Base-by-base conservation (phyloP, 2,329 filamentous ascomycete species). In the Alternaria arborescens region DNA sequence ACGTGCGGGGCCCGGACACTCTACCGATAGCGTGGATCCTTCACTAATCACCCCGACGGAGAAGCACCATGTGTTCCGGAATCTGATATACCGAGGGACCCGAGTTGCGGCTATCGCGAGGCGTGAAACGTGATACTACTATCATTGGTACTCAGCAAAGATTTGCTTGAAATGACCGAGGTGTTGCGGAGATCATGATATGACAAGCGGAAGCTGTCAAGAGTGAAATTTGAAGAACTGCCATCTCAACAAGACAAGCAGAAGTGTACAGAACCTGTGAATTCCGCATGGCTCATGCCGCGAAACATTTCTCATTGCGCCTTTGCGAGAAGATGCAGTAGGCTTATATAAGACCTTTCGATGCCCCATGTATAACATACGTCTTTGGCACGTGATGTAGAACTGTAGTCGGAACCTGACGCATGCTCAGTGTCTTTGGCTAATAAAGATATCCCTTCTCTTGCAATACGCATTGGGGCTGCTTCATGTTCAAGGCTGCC, bases 401-500 rank as follows among this genome's bases (percentile, higher is more conserved):
- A 30, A 47, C 14, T 20, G 12, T 11, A 24, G 32, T 18, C 24
- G 8, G 34, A 26, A 32, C 11, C 24, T 8, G 32, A 26, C 6
- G 22, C 11, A 26, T 26, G 12, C 16, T 20, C 12, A 18, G 40
- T 47, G 16, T 24, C 20, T 43, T 52, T 55, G 4, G 30, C 40
- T 30, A 65, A 30, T 20, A 63, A 36, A 3, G 20, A 52, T 3
- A 61, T 46, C 7, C 63, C 63, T 43, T 64, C 63, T 43, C 52
- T 32, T 2, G 57, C 44, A 20, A 65, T 65, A 22, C 52, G 59
- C 8, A 5, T 32, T 4, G 63, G 60, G 14, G 63, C 63, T 28
- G 43, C 54, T 24, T 41, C 36, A 40, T 56, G 43, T 41, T 79
- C 83, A 5, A 86, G 74, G 66, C 87, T 82, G 0, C 85, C 86